Percentiles rank a stretch among this genome's conserved stretches.
Conservation (phyloP, 1,284 basidiomycete species). For the Trametes polyzona region DNA sequence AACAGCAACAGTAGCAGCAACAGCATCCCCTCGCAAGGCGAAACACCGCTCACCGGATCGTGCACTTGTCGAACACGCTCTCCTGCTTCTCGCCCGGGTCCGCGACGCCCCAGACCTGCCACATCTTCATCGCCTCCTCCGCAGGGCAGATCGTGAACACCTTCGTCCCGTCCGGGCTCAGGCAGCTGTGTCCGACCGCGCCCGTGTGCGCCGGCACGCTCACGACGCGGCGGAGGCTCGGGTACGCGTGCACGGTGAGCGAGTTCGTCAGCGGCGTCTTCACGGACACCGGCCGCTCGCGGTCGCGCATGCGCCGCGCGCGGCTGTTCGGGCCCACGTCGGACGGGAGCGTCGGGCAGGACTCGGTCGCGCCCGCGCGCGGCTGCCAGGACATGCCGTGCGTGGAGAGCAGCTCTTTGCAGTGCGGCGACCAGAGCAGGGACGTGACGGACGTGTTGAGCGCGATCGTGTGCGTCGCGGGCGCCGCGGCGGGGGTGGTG, state of each 20-base stretch:
- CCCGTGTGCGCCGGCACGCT: slow-evolving; percentile 40
- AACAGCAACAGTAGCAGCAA: background rate
- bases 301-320: slow-evolving; percentile 16
- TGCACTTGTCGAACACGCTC: slow-evolving; percentile 35
- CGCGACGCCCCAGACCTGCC: slow-evolving; percentile 41
- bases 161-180: slow-evolving; percentile 42
- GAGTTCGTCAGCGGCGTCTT: slow-evolving; percentile 50
- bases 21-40: background rate
- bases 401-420: slow-evolving; percentile 68
- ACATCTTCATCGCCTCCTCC: slow-evolving; percentile 49
- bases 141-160: slow-evolving; percentile 43
- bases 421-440: slow-evolving; percentile 66
- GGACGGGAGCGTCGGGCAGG: slow-evolving; percentile 20
- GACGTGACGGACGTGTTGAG: slow-evolving; percentile 68
- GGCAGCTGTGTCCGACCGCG: slow-evolving; percentile 40
- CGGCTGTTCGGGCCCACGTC: slow-evolving; percentile 19
- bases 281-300: slow-evolving; percentile 26
- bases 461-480: slow-evolving; percentile 52
- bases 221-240: slow-evolving; percentile 38
- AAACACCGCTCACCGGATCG: slow-evolving; percentile 27
- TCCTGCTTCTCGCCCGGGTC: slow-evolving; percentile 31
- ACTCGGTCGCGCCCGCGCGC: slow-evolving; percentile 23
- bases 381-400: slow-evolving; percentile 53
- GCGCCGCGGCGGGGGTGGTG: slow-evolving; percentile 45
- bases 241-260: slow-evolving; percentile 51